Evolutionary conservation across 2,329 filamentous ascomycete genomes (phyloP), one percentile per base, ranked within the genome.

Genomic region (Hypoxylon sp.): DNA sequence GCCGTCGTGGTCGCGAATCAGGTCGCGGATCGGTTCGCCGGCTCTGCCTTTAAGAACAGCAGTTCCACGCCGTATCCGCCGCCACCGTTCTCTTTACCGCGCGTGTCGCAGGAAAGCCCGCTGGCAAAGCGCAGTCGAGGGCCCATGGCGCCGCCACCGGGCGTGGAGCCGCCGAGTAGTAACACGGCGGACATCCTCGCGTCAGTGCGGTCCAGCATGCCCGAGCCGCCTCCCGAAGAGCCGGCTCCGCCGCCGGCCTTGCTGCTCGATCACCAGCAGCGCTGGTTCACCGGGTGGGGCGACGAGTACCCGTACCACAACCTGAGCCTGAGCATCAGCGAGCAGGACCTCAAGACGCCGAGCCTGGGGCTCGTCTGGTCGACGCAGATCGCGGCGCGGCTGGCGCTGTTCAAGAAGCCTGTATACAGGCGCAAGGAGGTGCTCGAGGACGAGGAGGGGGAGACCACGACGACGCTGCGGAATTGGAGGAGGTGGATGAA

Each of bases 281-380:
- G 92, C 47, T 98, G 94, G 88, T 97, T 98, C 81, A 97, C 94
- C 3, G 94, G 96, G 70, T 98, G 96, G 95, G 94, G 95, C 21
- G 93, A 97, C 78, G 85, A 89, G 47, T 42, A 66, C 39, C 63
- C 62, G 82, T 85, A 27, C 75, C 79, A 27, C 78, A 13, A 6
- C 31, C 5, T 3, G 8, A 82, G 15, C 74, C 80, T 27, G 79
- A 82, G 53, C 53, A 11, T 7, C 17, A 29, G 44, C 19, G 75
- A 80, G 21, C 51, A 29, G 11, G 78, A 82, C 27, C 81, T 91
- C 61, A 98, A 98, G 81, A 97, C 93, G 0, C 95, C 95, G 0
- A 92, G 92, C 6, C 81, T 98, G 24, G 95, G 95, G 0, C 85
- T 97, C 6, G 91, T 97, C 10, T 98, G 95, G 95, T 90, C 93